phyloP scores from a whole-genome alignment of 2,329 filamentous ascomycete species.

The Chaetothyriales sp. region DNA sequence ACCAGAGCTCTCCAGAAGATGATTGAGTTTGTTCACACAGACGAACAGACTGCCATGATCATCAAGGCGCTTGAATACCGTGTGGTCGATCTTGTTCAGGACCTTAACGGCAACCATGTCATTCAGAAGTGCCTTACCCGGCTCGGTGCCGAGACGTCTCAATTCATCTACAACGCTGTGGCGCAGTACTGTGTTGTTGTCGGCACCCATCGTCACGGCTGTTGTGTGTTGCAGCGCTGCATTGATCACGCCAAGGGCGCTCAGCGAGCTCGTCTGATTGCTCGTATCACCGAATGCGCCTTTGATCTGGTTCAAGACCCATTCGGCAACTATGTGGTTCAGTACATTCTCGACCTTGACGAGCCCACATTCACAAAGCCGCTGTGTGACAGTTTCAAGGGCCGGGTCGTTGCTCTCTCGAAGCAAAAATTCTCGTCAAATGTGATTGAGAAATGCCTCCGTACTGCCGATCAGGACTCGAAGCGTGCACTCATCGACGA shows the following conservation, averaged over 20 bases:
- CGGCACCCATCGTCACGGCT: conserved; percentile 92
- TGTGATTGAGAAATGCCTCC: conserved; percentile 90
- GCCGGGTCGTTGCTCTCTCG: conserved; percentile 56
- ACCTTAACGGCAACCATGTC: conserved; percentile 95
- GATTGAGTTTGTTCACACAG: conserved; percentile 89
- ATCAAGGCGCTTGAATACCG: conserved; percentile 67
- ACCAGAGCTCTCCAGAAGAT: conserved; percentile 96
- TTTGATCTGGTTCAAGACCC: conserved; percentile 84
- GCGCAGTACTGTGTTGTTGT: conserved; percentile 75
- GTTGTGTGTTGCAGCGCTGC: conserved; percentile 93
- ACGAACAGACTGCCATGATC: conserved; percentile 65
- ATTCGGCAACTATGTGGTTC: conserved; percentile 96
- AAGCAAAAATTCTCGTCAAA: conserved; percentile 99
- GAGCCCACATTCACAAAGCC: conserved; percentile 80
- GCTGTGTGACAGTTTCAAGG: conserved; percentile 64
- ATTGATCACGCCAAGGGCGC: conserved; percentile 88
- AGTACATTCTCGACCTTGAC: conserved; percentile 93
- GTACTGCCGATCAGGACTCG: conserved; percentile 59
- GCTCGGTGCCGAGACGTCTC: conserved; percentile 64
- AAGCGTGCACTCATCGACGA: conserved; percentile 75
- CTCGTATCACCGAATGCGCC: conserved; percentile 76
- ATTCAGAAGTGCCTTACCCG: conserved; percentile 99
- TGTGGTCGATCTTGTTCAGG: conserved; percentile 89
- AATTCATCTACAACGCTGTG: conserved; percentile 95
- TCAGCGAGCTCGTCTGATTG: conserved; percentile 76